A percentile compares a stretch with the other conserved stretches of the same genome.
These are phyloP conservation scores for Cystofilobasidium bisporidii DNA, from an alignment of 768 basidiomycete genomes.

Conservation along the genomic window DNA sequence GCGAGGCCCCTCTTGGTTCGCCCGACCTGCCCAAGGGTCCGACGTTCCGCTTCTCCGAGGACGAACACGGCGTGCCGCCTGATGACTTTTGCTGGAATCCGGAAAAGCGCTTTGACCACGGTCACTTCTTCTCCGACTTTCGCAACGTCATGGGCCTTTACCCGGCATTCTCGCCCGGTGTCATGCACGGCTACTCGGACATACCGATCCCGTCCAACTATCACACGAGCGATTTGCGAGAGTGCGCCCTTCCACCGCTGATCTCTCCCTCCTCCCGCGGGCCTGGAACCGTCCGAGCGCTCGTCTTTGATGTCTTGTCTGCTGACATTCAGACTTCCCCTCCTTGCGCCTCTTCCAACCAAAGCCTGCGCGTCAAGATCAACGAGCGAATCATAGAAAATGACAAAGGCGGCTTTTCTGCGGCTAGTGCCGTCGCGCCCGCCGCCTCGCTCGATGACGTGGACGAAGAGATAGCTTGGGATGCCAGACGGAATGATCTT, in stretches of 20 bases:
- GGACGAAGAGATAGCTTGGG: not conserved
- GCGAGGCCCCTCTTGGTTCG: not conserved
- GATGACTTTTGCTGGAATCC: not conserved
- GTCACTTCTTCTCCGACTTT: conserved; percentile 4
- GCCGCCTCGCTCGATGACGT: not conserved
- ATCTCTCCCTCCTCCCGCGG: too few relatives aligned
- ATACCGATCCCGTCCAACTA: not conserved
- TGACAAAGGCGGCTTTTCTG: not conserved
- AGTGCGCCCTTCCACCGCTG: too few relatives aligned
- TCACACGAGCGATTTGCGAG: not conserved
- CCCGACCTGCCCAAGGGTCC: not conserved
- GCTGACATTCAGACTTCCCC: too few relatives aligned
- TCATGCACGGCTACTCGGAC: not conserved
- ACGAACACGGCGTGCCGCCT: not conserved
- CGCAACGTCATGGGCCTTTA: not conserved
- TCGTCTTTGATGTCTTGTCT: too few relatives aligned
- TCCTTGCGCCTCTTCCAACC: too few relatives aligned
- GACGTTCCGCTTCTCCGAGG: not conserved
- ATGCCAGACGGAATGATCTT: not conserved
- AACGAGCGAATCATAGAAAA: not conserved
- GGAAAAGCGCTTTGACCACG: not conserved
- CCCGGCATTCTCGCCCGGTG: not conserved
- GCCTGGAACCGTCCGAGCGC: too few relatives aligned
- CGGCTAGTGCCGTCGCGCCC: not conserved
- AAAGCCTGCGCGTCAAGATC: not conserved